A percentile compares a stretch with the other conserved stretches of the same genome.
These are phyloP conservation scores for Ustilago curta DNA, from an alignment of 1,284 basidiomycete species.

Conservation along the genomic window DNA sequence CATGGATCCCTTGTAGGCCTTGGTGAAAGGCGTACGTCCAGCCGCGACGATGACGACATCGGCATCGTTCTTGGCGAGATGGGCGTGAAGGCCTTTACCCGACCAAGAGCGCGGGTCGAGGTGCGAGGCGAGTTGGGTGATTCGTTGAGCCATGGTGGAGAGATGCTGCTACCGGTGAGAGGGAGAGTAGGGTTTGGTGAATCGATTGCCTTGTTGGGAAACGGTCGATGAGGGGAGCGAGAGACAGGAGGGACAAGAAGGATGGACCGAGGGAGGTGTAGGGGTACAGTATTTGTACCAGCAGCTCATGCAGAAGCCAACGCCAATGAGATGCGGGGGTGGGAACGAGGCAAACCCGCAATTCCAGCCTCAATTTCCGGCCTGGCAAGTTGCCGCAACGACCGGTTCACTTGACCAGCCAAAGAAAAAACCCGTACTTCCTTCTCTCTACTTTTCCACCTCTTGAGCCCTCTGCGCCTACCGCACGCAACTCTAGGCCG, in stretches of 20 bases:
- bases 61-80: constrained; percentile 57
- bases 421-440: neutral
- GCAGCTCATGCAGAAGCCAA: too few species aligned
- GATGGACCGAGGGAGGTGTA: neutral
- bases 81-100: constrained; percentile 57
- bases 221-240: neutral
- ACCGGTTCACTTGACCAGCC: constrained; percentile 13
- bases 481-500: neutral
- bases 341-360: constrained; percentile 6
- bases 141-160: constrained; percentile 51
- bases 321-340: too few species aligned
- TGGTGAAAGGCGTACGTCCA: constrained; percentile 81
- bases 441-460: neutral
- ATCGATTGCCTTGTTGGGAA: neutral
- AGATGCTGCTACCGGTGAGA: neutral
- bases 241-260: neutral
- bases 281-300: constrained; percentile 15
- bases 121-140: constrained; percentile 61
- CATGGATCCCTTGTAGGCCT: constrained; percentile 81
- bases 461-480: neutral
- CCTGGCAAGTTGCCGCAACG: constrained; percentile 26
- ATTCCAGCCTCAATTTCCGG: constrained; percentile 10
- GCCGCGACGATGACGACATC: constrained; percentile 81
- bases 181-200: neutral
- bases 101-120: constrained; percentile 64